Evolutionary conservation across 108 stramenopile genomes (phyloP).

Genomic region (Skeletonema grethae): DNA sequence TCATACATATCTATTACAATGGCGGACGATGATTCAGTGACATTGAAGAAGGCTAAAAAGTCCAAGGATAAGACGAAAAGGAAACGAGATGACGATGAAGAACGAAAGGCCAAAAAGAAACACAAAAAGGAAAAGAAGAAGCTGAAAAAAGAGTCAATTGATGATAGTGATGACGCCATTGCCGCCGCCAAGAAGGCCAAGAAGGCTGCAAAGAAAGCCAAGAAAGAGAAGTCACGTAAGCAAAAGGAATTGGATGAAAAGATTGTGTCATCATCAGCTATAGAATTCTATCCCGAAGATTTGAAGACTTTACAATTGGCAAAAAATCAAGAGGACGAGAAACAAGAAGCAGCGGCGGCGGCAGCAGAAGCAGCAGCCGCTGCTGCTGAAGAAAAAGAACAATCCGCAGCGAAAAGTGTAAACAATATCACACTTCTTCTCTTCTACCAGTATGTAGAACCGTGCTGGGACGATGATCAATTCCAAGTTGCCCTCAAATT

Average conservation of each 20-base stretch:
- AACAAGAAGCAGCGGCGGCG: not conserved
- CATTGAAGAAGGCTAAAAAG: conserved; percentile 8
- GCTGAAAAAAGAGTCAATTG: not conserved
- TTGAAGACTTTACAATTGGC: conserved; percentile 11
- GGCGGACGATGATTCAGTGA: not conserved
- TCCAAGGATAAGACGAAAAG: conserved; percentile 25
- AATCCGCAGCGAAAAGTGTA: not conserved
- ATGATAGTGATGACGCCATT: not conserved
- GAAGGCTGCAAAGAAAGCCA: conserved; percentile 32
- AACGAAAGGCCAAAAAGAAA: not conserved
- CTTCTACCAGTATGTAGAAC: conserved; percentile 93
- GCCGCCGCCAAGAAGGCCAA: not conserved
- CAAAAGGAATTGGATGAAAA: conserved; percentile 28
- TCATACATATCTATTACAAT: not conserved
- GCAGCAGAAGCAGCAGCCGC: not conserved
- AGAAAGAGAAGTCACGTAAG: conserved; percentile 39
- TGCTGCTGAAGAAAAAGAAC: not conserved
- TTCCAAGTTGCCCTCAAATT: conserved; percentile 58
- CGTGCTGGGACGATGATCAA: conserved; percentile 67
- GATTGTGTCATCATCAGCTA: conserved; percentile 21
- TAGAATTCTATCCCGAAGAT: conserved; percentile 20
- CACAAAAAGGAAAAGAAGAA: conserved; percentile 27
- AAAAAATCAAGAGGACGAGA: conserved; percentile 14
- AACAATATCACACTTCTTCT: conserved; percentile 67
- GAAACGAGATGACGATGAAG: conserved; percentile 7